Percentiles rank a stretch among this genome's conserved stretches.
Conservation (phyloP, 495 filamentous ascomycete species). For the Ramalina intermedia region DNA sequence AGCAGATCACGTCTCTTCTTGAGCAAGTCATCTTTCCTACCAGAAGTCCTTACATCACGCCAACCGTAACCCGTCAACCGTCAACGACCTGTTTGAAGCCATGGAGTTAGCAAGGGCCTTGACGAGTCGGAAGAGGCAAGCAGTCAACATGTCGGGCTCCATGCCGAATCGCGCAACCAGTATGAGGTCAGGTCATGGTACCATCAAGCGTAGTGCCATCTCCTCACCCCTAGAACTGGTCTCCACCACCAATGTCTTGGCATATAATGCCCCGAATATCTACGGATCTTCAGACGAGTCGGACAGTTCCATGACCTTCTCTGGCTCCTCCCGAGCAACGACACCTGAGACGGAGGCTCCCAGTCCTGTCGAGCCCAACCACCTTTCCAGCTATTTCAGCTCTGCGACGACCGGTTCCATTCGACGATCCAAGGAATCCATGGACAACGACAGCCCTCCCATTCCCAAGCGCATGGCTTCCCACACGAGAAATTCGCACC, state of each 20-base stretch:
- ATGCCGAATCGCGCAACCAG: conserved; percentile 36
- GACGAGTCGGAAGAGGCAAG: conserved; percentile 41
- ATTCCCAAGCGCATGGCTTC: conserved; percentile 66
- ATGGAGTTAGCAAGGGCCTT: conserved; percentile 55
- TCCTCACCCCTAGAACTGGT: conserved; percentile 75
- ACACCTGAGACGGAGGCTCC: conserved; percentile 53
- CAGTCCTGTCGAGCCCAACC: conserved; percentile 51
- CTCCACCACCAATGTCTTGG: conserved; percentile 91
- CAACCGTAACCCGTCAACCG: conserved; percentile 15
- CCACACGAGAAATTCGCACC: conserved; percentile 70
- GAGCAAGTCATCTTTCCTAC: conserved; percentile 7
- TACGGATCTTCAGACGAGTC: conserved; percentile 45
- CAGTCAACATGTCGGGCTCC: conserved; percentile 29
- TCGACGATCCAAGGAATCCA: conserved; percentile 19
- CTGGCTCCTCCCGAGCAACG: conserved; percentile 43
- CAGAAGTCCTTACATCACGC: conserved; percentile 20
- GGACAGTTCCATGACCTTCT: conserved; percentile 43
- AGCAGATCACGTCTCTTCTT: conserved; percentile 2
- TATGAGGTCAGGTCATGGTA: conserved; percentile 30
- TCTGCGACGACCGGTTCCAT: conserved; percentile 29
- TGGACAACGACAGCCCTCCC: conserved; percentile 38
- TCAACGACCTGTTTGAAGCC: conserved; percentile 11
- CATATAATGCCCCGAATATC: conserved; percentile 81
- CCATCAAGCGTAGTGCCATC: conserved; percentile 51
- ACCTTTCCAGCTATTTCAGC: conserved; percentile 68